These are phyloP conservation scores for Neonectria magnoliae DNA, from an alignment of 2,329 filamentous ascomycete species.

Conservation along the genomic window DNA sequence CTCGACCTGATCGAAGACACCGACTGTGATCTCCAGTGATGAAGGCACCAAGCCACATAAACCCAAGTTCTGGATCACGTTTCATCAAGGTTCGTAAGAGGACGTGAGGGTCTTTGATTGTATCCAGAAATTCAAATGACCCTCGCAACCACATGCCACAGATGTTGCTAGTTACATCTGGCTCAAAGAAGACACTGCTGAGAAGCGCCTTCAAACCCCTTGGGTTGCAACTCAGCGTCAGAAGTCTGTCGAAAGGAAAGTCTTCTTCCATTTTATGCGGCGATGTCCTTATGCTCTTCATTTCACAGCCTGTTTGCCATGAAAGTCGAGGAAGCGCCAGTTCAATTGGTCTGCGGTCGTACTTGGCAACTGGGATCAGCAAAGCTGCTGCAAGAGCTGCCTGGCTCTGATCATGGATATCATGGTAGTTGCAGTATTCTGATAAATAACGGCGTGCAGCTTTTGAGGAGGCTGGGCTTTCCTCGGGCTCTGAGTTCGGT, in stretches of 20 bases:
- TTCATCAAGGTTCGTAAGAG: slow-evolving; percentile 27
- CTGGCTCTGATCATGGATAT: slow-evolving; percentile 37
- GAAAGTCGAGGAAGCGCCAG: slow-evolving; percentile 13
- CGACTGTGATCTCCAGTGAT: slow-evolving; percentile 22
- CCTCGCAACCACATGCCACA: slow-evolving; percentile 35
- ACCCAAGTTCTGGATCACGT: slow-evolving; percentile 30
- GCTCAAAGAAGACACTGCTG: slow-evolving; percentile 34
- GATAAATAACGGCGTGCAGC: slow-evolving; percentile 39
- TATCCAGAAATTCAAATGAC: slow-evolving; percentile 30
- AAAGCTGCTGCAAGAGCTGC: slow-evolving; percentile 43
- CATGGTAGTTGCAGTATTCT: slow-evolving; percentile 41
- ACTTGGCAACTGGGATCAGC: slow-evolving; percentile 42
- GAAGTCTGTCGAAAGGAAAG: slow-evolving; percentile 26
- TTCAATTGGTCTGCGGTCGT: slow-evolving; percentile 31
- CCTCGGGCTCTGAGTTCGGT: neutral
- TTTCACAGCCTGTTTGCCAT: neutral
- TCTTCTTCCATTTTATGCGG: neutral
- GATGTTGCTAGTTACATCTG: slow-evolving; percentile 27
- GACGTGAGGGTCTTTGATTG: slow-evolving; percentile 12
- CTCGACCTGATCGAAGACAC: slow-evolving; percentile 17
- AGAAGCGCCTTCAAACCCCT: slow-evolving; percentile 29
- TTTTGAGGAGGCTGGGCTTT: slow-evolving; percentile 15
- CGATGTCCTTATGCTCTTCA: neutral
- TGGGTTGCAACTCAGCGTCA: slow-evolving; percentile 35
- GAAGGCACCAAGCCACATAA: slow-evolving; percentile 35